Evolutionary conservation across 345 rosid species (phyloP).

Genomic region (Syzygium grande): DNA sequence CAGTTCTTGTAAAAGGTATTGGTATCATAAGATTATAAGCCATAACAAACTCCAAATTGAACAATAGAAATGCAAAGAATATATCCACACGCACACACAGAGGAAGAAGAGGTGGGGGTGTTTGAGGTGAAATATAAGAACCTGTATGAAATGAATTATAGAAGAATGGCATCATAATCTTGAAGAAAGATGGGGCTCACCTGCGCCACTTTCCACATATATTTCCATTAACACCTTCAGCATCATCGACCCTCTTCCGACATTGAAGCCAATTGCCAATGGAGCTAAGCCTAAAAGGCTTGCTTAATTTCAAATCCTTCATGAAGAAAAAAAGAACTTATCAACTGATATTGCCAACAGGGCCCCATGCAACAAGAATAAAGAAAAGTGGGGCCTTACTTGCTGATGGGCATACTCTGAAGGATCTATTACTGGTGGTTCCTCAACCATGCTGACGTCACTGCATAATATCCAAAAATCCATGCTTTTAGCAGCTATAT

Average conservation of each 20-base stretch:
- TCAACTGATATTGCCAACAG: not conserved
- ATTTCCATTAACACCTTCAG: constrained; percentile 27
- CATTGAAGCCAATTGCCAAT: constrained; percentile 95
- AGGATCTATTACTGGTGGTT: constrained; percentile 30
- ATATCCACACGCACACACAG: not conserved
- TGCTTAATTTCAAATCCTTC: constrained; percentile 33
- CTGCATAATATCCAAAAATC: constrained; percentile 32
- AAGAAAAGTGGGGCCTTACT: constrained; percentile 35
- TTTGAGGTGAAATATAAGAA: not conserved
- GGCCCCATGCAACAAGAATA: not conserved
- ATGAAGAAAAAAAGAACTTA: constrained; percentile 3
- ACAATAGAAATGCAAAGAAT: not conserved
- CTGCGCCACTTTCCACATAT: constrained; percentile 99
- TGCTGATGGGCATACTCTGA: constrained; percentile 18
- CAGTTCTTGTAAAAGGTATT: not conserved
- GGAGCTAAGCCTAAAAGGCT: constrained; percentile 19
- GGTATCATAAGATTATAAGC: not conserved
- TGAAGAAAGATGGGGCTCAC: constrained; percentile 20
- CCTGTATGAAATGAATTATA: not conserved
- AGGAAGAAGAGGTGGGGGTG: not conserved
- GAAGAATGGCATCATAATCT: not conserved
- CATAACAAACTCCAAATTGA: not conserved
- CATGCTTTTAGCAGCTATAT: not conserved
- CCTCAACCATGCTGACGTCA: constrained; percentile 37
- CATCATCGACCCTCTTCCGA: constrained; percentile 32